Conservation (phyloP, 1,284 basidiomycete species). For the Tilletia walkeri region DNA sequence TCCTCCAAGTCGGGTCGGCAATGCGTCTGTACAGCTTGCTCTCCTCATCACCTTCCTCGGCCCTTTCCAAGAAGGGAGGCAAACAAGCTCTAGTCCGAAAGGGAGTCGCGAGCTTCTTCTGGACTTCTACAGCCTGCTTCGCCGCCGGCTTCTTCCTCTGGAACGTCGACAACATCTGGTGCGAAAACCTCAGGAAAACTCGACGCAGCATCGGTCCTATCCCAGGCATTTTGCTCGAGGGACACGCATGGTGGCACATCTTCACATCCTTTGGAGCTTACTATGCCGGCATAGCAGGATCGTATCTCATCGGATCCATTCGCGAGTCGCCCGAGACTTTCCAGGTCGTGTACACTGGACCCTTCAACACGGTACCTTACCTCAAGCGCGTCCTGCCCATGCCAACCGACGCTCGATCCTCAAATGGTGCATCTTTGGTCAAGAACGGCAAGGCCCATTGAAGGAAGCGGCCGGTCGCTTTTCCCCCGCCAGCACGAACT, state of each 20-base stretch:
- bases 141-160: slow-evolving; percentile 59
- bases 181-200: slow-evolving; percentile 40
- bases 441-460: slow-evolving; percentile 1
- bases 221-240: slow-evolving; percentile 38
- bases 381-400: not conserved
- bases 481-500: no score
- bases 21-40: slow-evolving; percentile 53
- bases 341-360: not conserved
- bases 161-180: slow-evolving; percentile 63
- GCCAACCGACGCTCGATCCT: not conserved
- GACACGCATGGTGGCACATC: slow-evolving; percentile 61
- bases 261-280: slow-evolving; percentile 60
- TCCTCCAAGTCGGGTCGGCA: slow-evolving; percentile 55
- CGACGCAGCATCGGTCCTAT: slow-evolving; percentile 43
- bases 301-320: slow-evolving; percentile 11
- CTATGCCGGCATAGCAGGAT: slow-evolving; percentile 2
- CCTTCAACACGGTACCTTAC: not conserved
- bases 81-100: slow-evolving; percentile 18
- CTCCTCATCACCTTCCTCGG: slow-evolving; percentile 21
- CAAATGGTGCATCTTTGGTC: not conserved
- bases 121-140: slow-evolving; percentile 48
- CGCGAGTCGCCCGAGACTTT: slow-evolving; percentile 2
- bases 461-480: not conserved
- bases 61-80: slow-evolving; percentile 27
- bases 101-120: slow-evolving; percentile 25